Conservation (phyloP, 2,329 filamentous ascomycete species). For the Aspergillus hortae region DNA sequence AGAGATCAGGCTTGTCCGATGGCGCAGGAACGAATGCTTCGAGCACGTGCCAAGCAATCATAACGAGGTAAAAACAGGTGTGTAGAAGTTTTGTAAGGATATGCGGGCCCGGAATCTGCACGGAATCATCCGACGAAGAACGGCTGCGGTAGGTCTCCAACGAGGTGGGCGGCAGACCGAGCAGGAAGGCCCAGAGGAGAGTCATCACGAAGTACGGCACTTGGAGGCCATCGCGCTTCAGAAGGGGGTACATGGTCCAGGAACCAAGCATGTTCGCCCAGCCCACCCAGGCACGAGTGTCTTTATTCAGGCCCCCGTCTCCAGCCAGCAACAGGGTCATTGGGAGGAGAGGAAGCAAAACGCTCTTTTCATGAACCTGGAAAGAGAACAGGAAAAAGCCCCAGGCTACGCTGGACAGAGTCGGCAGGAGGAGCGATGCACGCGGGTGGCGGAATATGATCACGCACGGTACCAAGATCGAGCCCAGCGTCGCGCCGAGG, state of each 20-base stretch:
- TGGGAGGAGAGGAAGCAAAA: conserved; percentile 83
- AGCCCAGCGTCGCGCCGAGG: conserved; percentile 67
- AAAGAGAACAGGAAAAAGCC: conserved; percentile 97
- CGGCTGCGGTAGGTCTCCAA: conserved; percentile 63
- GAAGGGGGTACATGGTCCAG: conserved; percentile 92
- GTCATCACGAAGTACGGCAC: conserved; percentile 84
- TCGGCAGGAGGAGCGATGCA: conserved; percentile 72
- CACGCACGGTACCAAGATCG: conserved; percentile 75
- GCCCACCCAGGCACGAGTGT: conserved; percentile 84
- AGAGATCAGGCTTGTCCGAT: conserved; percentile 78
- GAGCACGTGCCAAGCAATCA: conserved; percentile 76
- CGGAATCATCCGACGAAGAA: conserved; percentile 22
- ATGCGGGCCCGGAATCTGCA: conserved; percentile 46
- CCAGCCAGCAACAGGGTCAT: conserved; percentile 86
- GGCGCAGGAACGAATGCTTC: conserved; percentile 69
- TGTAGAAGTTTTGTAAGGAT: conserved; percentile 69
- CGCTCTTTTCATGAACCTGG: conserved; percentile 97
- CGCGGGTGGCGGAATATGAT: conserved; percentile 76
- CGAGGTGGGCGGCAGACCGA: conserved; percentile 79
- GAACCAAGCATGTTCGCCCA: conserved; percentile 85
- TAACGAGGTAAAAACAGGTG: conserved; percentile 68
- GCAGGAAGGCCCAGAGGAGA: conserved; percentile 83
- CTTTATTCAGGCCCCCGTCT: conserved; percentile 70
- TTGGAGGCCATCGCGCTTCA: conserved; percentile 76
- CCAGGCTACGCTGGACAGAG: conserved; percentile 83